Base-by-base conservation (phyloP, 805 yeast genomes). In the Candida pseudoglaebosa region DNA sequence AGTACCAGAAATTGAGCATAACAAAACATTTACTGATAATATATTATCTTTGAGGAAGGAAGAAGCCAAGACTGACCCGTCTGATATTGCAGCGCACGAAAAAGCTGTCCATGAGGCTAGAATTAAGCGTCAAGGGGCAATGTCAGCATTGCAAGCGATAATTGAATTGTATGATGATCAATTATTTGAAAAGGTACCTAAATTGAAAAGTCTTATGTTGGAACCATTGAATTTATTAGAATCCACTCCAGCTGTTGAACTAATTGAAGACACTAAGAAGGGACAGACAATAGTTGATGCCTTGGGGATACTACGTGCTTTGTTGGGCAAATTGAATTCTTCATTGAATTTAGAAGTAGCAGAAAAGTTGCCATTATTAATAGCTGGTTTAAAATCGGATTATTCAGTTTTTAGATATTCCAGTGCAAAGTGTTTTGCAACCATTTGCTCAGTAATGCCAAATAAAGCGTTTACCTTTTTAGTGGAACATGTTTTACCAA, bases 241-340 rank as follows among this genome's bases (percentile, higher is more conserved):
- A 16, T 47, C 46, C 9, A 37, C 61, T 9, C 44, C 63, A 9
- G 41, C 39, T 8, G 62, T 56, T 7, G 59, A 52, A 3, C 53
- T 62, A 3, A 46, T 63, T 16, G 59, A 61, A 10, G 75, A 73
- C 28, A 74, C 67, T 16, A 55, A 65, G 17, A 65, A 64, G 32
- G 96, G 96, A 1, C 98, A 93, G 56, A 69, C 77, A 19, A 73
- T 89, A 18, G 81, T 95, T 28, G 99, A 93, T 63, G 78, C 93
- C 0, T 65, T 91, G 54, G 96, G 96, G 20, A 75, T 91, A 3
- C 62, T 86, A 20, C 72, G 91, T 38, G 87, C 91, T 0, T 59
- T 91, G 24, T 67, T 84, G 15, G 88, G 89, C 0, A 73, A 70
- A 37, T 55, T 93, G 50, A 71, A 75, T 44, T 42, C 49, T 2